Base-by-base conservation (phyloP, 495 filamentous ascomycete genomes). In the Mycothermus thermophilus region DNA sequence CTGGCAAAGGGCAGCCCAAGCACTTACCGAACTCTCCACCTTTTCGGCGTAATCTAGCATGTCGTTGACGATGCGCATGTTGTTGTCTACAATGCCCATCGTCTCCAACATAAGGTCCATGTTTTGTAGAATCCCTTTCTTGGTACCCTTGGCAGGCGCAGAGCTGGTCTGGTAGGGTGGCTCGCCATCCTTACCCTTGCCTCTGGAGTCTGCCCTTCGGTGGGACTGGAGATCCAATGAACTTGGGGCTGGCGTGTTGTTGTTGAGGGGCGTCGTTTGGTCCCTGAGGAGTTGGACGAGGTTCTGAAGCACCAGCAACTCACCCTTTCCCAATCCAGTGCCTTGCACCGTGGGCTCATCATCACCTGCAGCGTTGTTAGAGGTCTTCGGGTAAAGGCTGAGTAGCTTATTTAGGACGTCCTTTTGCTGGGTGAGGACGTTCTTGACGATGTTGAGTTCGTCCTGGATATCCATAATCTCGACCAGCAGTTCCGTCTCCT, bases 391-490 rank as follows among this genome's bases (percentile, higher is more conserved):
- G 17, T 43, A 43, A 11, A 43, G 30, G 19, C 40, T 19, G 23
- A 38, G 20, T 11, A 43, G 26, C n/a, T 34, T 27, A 20, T 46
- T 27, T 1, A 46, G 21, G 2, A 41, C 38, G 6, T 35, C 34
- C 3, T 37, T 29, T 21, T 46, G 43, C 17, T 41, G 38, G 3
- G 17, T 26, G 4, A 46, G 34, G 8, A 46, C 34, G 20, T 33
- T 38, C 31, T 46, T 41, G 30, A 46, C 38, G 17, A 46, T 46
- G 14, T 30, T 41, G 14, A 46, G 30, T 30, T 46, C 43, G 23
- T 46, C 43, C 28, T 46, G 43, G 26, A 46, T 46, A 16, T 46
- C 43, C 27, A 46, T 41, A 14, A 46, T 41, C 34, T 46, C 43
- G 7, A 46, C 43, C 10, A 46, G 21, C 14, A 44, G 13, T 10